These are phyloP conservation scores for Tulasnella sp. DNA, from an alignment of 768 basidiomycete species.

Conservation along the genomic window DNA sequence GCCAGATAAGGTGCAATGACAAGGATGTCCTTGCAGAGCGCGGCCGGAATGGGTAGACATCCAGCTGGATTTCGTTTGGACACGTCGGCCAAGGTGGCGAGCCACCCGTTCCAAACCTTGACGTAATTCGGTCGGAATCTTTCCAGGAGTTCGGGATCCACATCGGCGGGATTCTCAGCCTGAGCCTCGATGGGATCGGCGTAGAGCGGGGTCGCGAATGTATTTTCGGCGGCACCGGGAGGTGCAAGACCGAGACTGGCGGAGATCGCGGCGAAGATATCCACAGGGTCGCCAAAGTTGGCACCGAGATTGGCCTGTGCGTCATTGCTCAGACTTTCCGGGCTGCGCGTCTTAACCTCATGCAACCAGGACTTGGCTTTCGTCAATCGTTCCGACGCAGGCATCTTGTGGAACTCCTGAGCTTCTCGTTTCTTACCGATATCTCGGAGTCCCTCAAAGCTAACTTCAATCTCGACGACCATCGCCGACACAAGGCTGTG, in stretches of 20 bases:
- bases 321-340: not conserved
- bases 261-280: not conserved
- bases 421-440: not conserved
- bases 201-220: not conserved
- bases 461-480: constrained; percentile 3
- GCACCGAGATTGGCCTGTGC: not conserved
- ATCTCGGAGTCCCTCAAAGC: not conserved
- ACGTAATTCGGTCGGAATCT: not conserved
- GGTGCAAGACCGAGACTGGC: not conserved
- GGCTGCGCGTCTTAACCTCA: not conserved
- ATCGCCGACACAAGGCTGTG: not conserved
- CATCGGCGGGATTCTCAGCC: not conserved
- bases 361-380: not conserved
- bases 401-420: not conserved
- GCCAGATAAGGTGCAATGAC: no score
- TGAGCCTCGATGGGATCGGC: not conserved
- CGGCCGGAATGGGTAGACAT: no score
- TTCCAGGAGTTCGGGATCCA: not conserved
- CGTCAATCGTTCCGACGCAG: not conserved
- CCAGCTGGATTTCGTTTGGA: no score
- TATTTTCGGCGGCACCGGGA: not conserved
- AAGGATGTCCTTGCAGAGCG: no score
- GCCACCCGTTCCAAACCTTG: no score
- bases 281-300: not conserved
- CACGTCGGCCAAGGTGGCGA: no score